Conservation (phyloP, 768 basidiomycete genomes). For the Amyloporia xantha region DNA sequence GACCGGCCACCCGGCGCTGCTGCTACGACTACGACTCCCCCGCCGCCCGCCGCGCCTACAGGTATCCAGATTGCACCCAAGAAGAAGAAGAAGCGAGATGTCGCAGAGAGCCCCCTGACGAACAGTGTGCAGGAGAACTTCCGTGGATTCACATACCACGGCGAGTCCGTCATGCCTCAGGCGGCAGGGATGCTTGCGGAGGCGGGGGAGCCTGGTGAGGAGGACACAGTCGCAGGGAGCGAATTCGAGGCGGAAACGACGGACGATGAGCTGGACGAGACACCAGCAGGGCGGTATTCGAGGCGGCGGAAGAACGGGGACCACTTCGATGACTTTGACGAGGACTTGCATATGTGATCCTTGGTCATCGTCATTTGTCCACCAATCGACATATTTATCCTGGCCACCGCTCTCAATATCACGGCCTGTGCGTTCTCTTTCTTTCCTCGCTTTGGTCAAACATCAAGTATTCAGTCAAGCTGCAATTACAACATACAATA, state of each 20-base stretch:
- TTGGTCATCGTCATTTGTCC: background rate
- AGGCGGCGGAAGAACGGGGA: slow-evolving; percentile 41
- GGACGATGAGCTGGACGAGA: slow-evolving; percentile 72
- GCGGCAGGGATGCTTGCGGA: slow-evolving; percentile 34
- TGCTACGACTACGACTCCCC: no score
- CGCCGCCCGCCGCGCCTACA: slow-evolving; percentile 10
- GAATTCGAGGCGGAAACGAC: slow-evolving; percentile 44
- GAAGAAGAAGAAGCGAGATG: slow-evolving; percentile 36
- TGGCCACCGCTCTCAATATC: no score
- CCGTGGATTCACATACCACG: slow-evolving; percentile 85
- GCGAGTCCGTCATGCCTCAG: slow-evolving; percentile 48
- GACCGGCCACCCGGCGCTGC: slow-evolving; percentile 22
- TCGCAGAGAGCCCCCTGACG: slow-evolving; percentile 59
- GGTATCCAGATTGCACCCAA: slow-evolving; percentile 47
- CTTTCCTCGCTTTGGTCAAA: no score
- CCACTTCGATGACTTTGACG: slow-evolving; percentile 24
- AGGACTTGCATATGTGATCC: slow-evolving; percentile 27
- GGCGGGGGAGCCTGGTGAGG: slow-evolving; percentile 21
- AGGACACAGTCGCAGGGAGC: slow-evolving; percentile 24
- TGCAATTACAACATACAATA: background rate
- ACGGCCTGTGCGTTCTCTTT: no score
- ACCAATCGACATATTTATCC: no score
- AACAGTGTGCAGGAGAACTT: slow-evolving; percentile 96
- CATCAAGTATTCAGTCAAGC: background rate
- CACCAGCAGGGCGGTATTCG: slow-evolving; percentile 67